Conservation (phyloP, 106 monocot genomes). For the Dioscorea dumetorum region DNA sequence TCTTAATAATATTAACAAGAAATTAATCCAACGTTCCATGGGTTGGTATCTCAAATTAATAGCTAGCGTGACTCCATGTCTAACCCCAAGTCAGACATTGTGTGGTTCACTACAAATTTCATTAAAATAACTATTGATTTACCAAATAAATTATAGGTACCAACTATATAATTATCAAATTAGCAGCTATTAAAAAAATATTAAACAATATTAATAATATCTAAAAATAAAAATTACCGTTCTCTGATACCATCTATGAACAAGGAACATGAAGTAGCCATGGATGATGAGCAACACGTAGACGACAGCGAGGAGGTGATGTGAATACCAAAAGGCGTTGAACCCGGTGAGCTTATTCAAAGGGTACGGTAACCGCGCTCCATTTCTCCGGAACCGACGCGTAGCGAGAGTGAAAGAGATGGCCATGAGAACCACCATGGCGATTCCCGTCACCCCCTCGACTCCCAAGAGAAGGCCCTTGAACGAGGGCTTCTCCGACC, state of each 20-base stretch:
- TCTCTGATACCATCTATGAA: slow-evolving; percentile 60
- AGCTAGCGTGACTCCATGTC: slow-evolving; percentile 2
- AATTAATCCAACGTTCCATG: too few species aligned
- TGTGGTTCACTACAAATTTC: neutral
- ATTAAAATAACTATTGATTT: too few species aligned
- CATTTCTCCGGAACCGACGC: slow-evolving; percentile 60
- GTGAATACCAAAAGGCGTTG: slow-evolving; percentile 93
- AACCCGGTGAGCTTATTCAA: slow-evolving; percentile 70
- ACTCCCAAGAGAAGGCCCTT: slow-evolving; percentile 32
- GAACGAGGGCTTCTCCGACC: slow-evolving; percentile 51
- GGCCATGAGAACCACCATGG: slow-evolving; percentile 71
- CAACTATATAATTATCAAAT: too few species aligned
- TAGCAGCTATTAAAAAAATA: too few species aligned
- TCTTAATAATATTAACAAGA: too few species aligned
- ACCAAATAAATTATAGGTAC: too few species aligned
- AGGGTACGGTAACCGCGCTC: slow-evolving; percentile 42
- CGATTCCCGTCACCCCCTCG: slow-evolving; percentile 74
- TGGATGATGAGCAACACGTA: slow-evolving; percentile 71
- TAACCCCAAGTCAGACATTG: neutral
- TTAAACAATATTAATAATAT: too few species aligned
- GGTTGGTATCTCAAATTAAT: too few species aligned
- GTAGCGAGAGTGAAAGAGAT: slow-evolving; percentile 77
- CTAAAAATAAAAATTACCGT: slow-evolving; percentile 30
- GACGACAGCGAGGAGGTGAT: slow-evolving; percentile 70
- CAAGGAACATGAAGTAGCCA: slow-evolving; percentile 69